Percentiles rank a stretch among this genome's conserved stretches.
phyloP scores from a whole-genome alignment of 2,329 filamentous ascomycete genomes.

The Ophiostoma australiae region DNA sequence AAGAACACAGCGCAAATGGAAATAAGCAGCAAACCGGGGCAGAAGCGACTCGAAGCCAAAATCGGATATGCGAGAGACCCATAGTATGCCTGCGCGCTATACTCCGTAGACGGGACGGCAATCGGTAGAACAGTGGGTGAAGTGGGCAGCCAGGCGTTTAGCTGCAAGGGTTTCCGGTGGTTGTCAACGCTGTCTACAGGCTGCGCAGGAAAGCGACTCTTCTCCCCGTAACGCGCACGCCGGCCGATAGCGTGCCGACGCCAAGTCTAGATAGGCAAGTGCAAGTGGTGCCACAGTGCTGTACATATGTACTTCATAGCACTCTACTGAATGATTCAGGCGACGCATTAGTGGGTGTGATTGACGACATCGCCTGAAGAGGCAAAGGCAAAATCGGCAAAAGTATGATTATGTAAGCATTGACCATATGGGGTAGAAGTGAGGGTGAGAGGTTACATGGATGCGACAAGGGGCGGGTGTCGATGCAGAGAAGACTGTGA shows the following conservation, averaged over 20 bases:
- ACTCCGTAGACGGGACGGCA: constrained; percentile 12
- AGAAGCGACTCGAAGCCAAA: neutral
- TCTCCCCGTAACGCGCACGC: neutral
- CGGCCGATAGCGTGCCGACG: constrained; percentile 9
- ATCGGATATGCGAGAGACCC: constrained; percentile 4
- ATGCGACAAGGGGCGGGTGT: neutral
- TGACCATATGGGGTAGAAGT: neutral
- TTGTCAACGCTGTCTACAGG: neutral
- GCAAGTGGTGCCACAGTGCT: neutral
- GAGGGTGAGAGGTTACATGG: neutral
- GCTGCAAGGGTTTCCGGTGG: constrained; percentile 7
- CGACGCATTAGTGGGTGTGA: constrained; percentile 6
- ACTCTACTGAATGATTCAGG: neutral
- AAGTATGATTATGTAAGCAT: neutral
- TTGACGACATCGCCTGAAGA: constrained; percentile 10
- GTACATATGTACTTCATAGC: neutral
- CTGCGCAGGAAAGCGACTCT: neutral
- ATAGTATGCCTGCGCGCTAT: neutral
- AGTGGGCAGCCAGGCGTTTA: neutral
- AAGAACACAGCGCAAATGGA: neutral
- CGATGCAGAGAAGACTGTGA: neutral
- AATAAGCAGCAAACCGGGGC: neutral
- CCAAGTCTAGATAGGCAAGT: constrained; percentile 6
- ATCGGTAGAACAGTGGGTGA: neutral
- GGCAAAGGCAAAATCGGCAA: neutral